These are phyloP conservation scores for Pichia sp. DNA, from an alignment of 1,139 yeast species.

Conservation along the genomic window DNA sequence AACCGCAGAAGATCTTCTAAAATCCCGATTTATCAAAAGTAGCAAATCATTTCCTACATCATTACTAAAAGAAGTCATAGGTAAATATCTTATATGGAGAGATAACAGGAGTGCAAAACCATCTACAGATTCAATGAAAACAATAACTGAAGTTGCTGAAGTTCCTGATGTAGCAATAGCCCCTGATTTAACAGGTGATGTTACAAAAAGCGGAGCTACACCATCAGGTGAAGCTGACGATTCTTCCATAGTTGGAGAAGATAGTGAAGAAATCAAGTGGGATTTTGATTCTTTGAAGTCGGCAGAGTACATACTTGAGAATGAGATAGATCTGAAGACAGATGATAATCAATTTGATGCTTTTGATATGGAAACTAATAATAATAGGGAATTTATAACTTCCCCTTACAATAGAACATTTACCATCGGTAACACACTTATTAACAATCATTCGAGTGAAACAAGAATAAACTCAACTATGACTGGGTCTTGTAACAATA, in stretches of 20 bases:
- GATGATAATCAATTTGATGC: slow-evolving; percentile 12
- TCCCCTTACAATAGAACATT: slow-evolving; percentile 15
- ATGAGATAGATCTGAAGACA: slow-evolving; percentile 36
- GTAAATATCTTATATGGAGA: slow-evolving; percentile 75
- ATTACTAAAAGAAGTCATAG: slow-evolving; percentile 66
- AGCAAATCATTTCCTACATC: slow-evolving; percentile 55
- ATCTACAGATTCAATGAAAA: slow-evolving; percentile 35
- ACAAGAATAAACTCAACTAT: slow-evolving; percentile 4
- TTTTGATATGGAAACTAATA: slow-evolving; percentile 25
- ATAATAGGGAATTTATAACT: slow-evolving; percentile 21
- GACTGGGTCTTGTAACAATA: neutral
- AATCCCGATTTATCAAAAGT: slow-evolving; percentile 61
- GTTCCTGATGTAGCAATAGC: slow-evolving; percentile 27
- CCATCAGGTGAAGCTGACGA: slow-evolving; percentile 6
- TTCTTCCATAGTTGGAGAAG: slow-evolving; percentile 10
- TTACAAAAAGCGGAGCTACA: neutral
- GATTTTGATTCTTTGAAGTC: slow-evolving; percentile 76
- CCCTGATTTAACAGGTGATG: too few relatives aligned
- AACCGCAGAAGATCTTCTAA: slow-evolving; percentile 74
- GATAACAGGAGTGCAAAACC: slow-evolving; percentile 35
- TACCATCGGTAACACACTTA: slow-evolving; percentile 20
- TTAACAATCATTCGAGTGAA: slow-evolving; percentile 5
- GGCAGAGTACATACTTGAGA: slow-evolving; percentile 63
- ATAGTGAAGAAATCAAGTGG: slow-evolving; percentile 51
- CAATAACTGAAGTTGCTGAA: slow-evolving; percentile 16